Evolutionary conservation across 257 asterid species (phyloP).

Genomic region (Ilex aquifolium): DNA sequence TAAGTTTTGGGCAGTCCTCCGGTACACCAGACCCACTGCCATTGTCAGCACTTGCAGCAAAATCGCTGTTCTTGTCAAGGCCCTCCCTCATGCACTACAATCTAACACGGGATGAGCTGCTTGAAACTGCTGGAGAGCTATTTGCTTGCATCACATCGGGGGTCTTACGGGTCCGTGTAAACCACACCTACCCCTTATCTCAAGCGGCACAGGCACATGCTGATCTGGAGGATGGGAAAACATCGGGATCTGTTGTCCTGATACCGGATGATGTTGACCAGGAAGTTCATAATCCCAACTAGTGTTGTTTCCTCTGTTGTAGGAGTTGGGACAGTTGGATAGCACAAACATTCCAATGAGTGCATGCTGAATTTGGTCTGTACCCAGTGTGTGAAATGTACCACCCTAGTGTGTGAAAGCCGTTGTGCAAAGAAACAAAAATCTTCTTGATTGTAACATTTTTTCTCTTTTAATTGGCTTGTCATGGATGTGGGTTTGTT

Average conservation of each 20-base stretch:
- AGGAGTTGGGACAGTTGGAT: neutral
- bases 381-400: neutral
- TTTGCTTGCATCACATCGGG: slow-evolving; percentile 59
- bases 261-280: slow-evolving; percentile 41
- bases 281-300: neutral
- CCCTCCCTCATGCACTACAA: slow-evolving; percentile 73
- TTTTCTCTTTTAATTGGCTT: too few species aligned
- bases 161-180: slow-evolving; percentile 48
- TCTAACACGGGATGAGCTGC: slow-evolving; percentile 52
- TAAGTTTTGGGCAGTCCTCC: slow-evolving; percentile 93
- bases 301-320: neutral
- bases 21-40: slow-evolving; percentile 79
- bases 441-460: too few species aligned
- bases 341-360: neutral
- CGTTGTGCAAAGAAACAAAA: too few species aligned
- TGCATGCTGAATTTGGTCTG: neutral
- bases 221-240: slow-evolving; percentile 71
- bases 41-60: slow-evolving; percentile 55
- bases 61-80: slow-evolving; percentile 85
- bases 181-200: slow-evolving; percentile 71
- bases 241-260: slow-evolving; percentile 80
- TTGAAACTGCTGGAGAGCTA: slow-evolving; percentile 73
- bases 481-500: too few species aligned
- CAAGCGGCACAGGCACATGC: slow-evolving; percentile 81
- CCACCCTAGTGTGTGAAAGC: neutral